phyloP scores from a whole-genome alignment of 352 stramenopile species.

The Globisporangium radiosum region DNA sequence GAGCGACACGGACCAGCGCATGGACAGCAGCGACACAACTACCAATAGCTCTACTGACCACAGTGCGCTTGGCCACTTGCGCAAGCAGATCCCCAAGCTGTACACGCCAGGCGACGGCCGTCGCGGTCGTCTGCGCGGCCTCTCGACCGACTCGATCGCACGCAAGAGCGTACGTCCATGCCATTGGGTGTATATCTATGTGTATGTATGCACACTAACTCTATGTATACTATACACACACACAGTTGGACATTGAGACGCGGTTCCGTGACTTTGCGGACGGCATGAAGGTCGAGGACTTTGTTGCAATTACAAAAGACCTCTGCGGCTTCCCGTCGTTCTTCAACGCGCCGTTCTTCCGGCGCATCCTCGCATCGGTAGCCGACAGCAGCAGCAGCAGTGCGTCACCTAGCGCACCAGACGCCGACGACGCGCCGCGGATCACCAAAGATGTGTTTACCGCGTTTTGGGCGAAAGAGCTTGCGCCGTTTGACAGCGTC shows the following conservation, averaged over 20 bases:
- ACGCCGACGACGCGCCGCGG: conserved; percentile 20
- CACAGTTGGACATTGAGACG: conserved; percentile 59
- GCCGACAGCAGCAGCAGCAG: conserved; percentile 11
- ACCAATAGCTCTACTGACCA: neutral
- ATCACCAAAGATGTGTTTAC: conserved; percentile 89
- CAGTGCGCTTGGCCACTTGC: conserved; percentile 6
- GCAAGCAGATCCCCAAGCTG: conserved; percentile 55
- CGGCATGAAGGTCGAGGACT: conserved; percentile 82
- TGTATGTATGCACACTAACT: neutral
- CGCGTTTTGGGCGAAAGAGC: conserved; percentile 92
- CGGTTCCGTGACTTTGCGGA: conserved; percentile 74
- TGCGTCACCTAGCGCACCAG: neutral
- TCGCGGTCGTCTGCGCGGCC: conserved; percentile 43
- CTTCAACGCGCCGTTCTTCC: conserved; percentile 96
- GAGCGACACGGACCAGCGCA: conserved; percentile 18
- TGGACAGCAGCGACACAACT: conserved; percentile 17
- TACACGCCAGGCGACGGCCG: conserved; percentile 62
- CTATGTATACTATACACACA: too few relatives aligned
- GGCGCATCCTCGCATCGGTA: conserved; percentile 66
- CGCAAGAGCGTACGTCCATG: conserved; percentile 38
- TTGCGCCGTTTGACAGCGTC: conserved; percentile 93
- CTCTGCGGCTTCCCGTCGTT: conserved; percentile 98
- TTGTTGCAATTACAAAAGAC: conserved; percentile 96
- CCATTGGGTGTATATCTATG: neutral
- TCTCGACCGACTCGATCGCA: conserved; percentile 58